Evolutionary conservation across 1,284 basidiomycete species (phyloP).

Genomic region (Apiotrichum akiyoshidainum): DNA sequence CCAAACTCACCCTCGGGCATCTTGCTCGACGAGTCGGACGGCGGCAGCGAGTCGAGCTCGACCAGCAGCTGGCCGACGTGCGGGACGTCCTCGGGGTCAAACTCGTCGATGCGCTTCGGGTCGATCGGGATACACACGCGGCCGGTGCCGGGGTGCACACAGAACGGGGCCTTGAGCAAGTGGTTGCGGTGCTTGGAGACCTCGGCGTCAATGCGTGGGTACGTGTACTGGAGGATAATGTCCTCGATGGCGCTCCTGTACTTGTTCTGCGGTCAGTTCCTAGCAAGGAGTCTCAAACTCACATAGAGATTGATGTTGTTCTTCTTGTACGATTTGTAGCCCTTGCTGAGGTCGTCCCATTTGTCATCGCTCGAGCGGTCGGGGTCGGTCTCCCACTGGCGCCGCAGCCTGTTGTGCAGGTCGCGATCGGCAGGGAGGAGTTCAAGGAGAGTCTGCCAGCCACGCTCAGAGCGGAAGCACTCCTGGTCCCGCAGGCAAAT

Average conservation of each 20-base stretch:
- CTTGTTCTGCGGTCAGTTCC: slow-evolving; percentile 30
- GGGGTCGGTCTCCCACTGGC: slow-evolving; percentile 63
- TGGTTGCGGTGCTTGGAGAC: slow-evolving; percentile 98
- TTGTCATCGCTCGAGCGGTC: slow-evolving; percentile 61
- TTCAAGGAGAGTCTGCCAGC: slow-evolving; percentile 71
- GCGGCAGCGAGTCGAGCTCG: slow-evolving; percentile 59
- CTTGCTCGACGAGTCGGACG: slow-evolving; percentile 10
- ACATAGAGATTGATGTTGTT: background rate
- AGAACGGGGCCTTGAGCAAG: slow-evolving; percentile 95
- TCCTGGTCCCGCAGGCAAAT: slow-evolving; percentile 83
- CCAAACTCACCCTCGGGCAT: slow-evolving; percentile 9
- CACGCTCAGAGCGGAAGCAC: slow-evolving; percentile 68
- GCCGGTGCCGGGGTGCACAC: slow-evolving; percentile 90
- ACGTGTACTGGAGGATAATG: slow-evolving; percentile 89
- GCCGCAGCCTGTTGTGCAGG: slow-evolving; percentile 56
- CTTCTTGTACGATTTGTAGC: background rate
- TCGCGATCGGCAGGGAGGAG: slow-evolving; percentile 65
- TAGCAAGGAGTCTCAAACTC: background rate
- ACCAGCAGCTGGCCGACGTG: slow-evolving; percentile 76
- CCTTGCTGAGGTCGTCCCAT: slow-evolving; percentile 64
- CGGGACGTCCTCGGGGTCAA: slow-evolving; percentile 81
- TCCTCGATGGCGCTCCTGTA: slow-evolving; percentile 65
- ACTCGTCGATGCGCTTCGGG: slow-evolving; percentile 69
- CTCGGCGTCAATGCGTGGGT: slow-evolving; percentile 93
- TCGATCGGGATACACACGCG: slow-evolving; percentile 93